Base-by-base conservation (phyloP, 352 stramenopile species). In the Phytophthora ohioensis region DNA sequence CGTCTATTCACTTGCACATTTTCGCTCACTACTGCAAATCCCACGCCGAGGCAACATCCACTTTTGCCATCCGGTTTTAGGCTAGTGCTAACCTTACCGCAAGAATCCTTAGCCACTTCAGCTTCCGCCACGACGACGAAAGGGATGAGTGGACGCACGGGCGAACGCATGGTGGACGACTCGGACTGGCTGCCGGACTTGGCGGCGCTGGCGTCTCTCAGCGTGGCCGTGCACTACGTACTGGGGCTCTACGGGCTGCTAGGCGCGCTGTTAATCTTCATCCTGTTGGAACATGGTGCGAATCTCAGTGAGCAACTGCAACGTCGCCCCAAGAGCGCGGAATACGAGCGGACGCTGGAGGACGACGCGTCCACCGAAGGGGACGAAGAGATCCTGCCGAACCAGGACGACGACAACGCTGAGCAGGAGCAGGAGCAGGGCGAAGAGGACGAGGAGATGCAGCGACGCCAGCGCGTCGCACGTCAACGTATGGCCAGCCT, bases 161-260 rank as follows among this genome's bases (percentile, higher is more conserved):
- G 71, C 39, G 67, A 61, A 76, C 58, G 52, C 39, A 81, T 78
- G 73, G 60, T 53, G 57, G 60, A 81, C 57, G 60, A 75, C 39
- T 55, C 60, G 43, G 79, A 85, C 46, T 76, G 81, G 73, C 81
- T 91, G 53, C 59, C 65, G 43, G 86, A 94, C 56, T 53, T 94
- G 17, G 83, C 86, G 51, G 69, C 88, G 21, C 67, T 94, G 12
- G 79, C 84, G 8, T 65, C 71, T 43, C 64, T 88, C 31, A 88
- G 74, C 53, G 84, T 84, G 34, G 75, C 87, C n/a, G 78, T 91
- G 38, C 86, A 92, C 69, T 91, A 87, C 64, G 76, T 87, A 5
- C 58, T 92, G 35, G 86, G 86, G 1, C 39, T 91, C 8, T 81
- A 82, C 57, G 84, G 84, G 1, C 60, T 91, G 21, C 41, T 81